These are phyloP conservation scores for Prosopis cineraria DNA, from an alignment of 306 rosid genomes.

Conservation along the genomic window DNA sequence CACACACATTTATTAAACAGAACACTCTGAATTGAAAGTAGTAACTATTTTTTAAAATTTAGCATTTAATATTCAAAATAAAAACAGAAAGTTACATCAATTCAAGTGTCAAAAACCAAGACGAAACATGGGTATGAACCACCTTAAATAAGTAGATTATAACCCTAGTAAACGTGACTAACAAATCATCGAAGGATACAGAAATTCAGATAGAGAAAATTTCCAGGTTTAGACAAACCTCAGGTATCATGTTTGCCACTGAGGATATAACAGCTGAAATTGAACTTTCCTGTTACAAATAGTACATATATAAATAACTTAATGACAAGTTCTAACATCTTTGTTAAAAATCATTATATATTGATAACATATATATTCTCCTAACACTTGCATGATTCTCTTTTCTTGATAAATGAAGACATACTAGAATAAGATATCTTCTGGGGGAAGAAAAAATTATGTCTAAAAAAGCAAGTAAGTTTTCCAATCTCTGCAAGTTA, in stretches of 20 bases:
- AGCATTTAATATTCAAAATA: not conserved
- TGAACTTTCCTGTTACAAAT: conserved; percentile 78
- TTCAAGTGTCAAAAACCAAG: not conserved
- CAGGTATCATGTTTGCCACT: conserved; percentile 86
- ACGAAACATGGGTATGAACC: conserved; percentile 20
- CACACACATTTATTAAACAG: not conserved
- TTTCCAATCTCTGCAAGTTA: not conserved
- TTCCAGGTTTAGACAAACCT: conserved; percentile 63
- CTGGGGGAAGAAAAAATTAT: not conserved
- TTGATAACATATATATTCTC: not conserved
- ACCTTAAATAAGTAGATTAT: not conserved
- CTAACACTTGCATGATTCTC: not conserved
- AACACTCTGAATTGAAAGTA: not conserved
- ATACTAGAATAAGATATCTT: not conserved
- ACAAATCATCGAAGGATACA: not conserved
- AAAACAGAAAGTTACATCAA: not conserved
- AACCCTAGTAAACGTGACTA: not conserved
- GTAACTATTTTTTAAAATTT: not conserved
- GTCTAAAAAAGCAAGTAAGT: not conserved
- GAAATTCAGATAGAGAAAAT: not conserved
- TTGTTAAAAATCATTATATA: not conserved
- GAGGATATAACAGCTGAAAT: conserved; percentile 76
- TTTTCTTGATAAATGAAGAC: not conserved
- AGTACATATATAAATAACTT: not conserved
- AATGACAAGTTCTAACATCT: not conserved